A percentile compares a stretch with the other conserved stretches of the same genome.
Evolutionary conservation across 345 rosid species (phyloP).

Genomic region (Ailanthus altissimus): DNA sequence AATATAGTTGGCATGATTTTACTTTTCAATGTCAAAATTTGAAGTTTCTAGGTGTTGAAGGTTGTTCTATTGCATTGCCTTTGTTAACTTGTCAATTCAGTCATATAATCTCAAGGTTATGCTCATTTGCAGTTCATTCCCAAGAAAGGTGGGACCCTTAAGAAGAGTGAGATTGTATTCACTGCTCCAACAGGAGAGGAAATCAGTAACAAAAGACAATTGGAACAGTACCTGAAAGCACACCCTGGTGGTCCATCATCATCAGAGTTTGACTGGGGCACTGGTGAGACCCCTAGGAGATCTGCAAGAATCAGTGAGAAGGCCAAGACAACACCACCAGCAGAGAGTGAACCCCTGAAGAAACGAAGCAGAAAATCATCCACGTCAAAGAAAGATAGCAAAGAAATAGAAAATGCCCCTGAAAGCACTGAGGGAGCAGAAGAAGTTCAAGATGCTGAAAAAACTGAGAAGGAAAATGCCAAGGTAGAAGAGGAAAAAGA

Average conservation of each 20-base stretch:
- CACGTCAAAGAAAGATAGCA: conserved; percentile 49
- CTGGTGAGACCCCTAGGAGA: conserved; percentile 71
- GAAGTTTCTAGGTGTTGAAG: background rate
- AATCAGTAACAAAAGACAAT: conserved; percentile 47
- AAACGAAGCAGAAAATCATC: conserved; percentile 50
- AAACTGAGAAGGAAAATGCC: conserved; percentile 28
- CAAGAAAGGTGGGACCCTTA: conserved; percentile 51
- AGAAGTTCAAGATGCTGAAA: conserved; percentile 44
- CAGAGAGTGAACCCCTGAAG: conserved; percentile 53
- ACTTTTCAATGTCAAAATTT: background rate
- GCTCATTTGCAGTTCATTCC: conserved; percentile 44
- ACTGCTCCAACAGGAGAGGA: conserved; percentile 73
- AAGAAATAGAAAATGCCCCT: conserved; percentile 42
- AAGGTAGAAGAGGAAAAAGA: conserved; percentile 36
- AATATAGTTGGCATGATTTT: background rate
- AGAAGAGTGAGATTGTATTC: conserved; percentile 63
- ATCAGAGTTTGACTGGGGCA: conserved; percentile 67
- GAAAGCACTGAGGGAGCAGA: conserved; percentile 38
- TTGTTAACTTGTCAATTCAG: background rate
- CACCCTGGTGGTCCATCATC: conserved; percentile 56
- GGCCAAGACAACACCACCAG: conserved; percentile 38
- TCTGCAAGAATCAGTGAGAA: conserved; percentile 69
- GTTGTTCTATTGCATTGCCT: background rate
- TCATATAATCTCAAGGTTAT: conserved; percentile 9
- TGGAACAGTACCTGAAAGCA: conserved; percentile 68